A percentile compares a stretch with the other conserved stretches of the same genome.
These are phyloP conservation scores for Boletus reticulatus DNA, from an alignment of 768 basidiomycete genomes.

Conservation along the genomic window DNA sequence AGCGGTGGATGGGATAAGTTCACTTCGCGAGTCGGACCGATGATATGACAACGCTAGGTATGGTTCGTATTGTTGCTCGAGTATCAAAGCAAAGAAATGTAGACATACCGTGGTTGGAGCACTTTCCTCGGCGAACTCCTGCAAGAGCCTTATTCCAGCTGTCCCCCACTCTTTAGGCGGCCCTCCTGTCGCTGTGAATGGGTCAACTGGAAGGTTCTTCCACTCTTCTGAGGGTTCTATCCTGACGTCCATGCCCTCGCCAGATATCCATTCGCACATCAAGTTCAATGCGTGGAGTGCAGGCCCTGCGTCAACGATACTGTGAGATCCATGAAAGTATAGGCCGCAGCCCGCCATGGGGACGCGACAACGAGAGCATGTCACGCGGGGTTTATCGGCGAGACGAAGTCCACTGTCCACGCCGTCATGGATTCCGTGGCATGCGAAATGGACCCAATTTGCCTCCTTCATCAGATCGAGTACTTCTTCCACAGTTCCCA, in stretches of 20 bases:
- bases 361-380: too few species aligned
- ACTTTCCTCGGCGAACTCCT: conserved; percentile 6
- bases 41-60: conserved; percentile 4
- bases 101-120: conserved; percentile 8
- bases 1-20: conserved; percentile 9
- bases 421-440: too few species aligned
- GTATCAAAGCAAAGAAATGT: too few species aligned
- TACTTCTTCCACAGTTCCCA: too few species aligned
- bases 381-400: too few species aligned
- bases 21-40: conserved; percentile 4
- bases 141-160: conserved; percentile 12
- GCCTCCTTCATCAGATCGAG: too few species aligned
- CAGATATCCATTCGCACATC: conserved; percentile 24
- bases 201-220: conserved; percentile 26
- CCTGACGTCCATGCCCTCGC: conserved; percentile 7
- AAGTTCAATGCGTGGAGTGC: conserved; percentile 20
- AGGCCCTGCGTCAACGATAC: conserved; percentile 23
- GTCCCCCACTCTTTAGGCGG: conserved; percentile 15
- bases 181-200: conserved; percentile 24
- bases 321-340: conserved; percentile 24
- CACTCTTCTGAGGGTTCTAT: conserved; percentile 19
- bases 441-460: too few species aligned
- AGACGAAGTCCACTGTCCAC: too few species aligned
- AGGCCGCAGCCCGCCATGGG: too few species aligned
- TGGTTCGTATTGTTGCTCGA: neutral